Evolutionary conservation across 2,329 filamentous ascomycete species (phyloP).

Genomic region (Alternaria alternata): DNA sequence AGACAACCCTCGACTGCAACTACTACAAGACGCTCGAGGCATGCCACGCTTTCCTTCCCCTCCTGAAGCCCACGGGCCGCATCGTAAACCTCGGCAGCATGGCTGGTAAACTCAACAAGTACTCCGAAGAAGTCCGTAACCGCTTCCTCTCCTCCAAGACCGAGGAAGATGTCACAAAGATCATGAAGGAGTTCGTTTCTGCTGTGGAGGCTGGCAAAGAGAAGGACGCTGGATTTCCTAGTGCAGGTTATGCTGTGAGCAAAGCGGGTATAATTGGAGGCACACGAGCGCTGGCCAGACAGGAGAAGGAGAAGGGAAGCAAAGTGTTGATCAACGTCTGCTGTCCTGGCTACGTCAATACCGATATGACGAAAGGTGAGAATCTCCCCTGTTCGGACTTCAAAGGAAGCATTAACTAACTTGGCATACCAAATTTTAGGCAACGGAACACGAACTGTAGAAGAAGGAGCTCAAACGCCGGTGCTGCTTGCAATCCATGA

Average conservation of each 20-base stretch:
- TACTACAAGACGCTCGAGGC: conserved; percentile 62
- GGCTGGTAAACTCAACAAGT: conserved; percentile 57
- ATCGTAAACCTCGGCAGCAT: conserved; percentile 60
- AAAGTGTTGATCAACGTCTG: conserved; percentile 51
- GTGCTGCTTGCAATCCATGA: conserved; percentile 55
- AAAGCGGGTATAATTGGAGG: conserved; percentile 57
- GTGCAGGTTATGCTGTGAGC: conserved; percentile 59
- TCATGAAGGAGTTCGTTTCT: conserved; percentile 60
- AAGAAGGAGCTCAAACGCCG: conserved; percentile 56
- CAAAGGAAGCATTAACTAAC: neutral
- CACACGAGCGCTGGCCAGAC: conserved; percentile 50
- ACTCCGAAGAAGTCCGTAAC: conserved; percentile 53
- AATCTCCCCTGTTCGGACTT: neutral
- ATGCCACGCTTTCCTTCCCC: conserved; percentile 56
- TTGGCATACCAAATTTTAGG: conserved; percentile 12
- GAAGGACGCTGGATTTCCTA: conserved; percentile 59
- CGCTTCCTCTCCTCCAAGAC: conserved; percentile 54
- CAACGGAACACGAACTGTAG: conserved; percentile 49
- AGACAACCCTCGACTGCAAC: conserved; percentile 60
- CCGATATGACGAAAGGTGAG: conserved; percentile 55
- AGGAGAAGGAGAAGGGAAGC: conserved; percentile 45
- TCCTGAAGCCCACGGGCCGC: conserved; percentile 56
- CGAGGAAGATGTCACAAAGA: conserved; percentile 55
- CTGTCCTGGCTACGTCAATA: conserved; percentile 57
- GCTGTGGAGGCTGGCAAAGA: conserved; percentile 58